Conservation (phyloP, 306 rosid species). For the Rubus parviflorus region DNA sequence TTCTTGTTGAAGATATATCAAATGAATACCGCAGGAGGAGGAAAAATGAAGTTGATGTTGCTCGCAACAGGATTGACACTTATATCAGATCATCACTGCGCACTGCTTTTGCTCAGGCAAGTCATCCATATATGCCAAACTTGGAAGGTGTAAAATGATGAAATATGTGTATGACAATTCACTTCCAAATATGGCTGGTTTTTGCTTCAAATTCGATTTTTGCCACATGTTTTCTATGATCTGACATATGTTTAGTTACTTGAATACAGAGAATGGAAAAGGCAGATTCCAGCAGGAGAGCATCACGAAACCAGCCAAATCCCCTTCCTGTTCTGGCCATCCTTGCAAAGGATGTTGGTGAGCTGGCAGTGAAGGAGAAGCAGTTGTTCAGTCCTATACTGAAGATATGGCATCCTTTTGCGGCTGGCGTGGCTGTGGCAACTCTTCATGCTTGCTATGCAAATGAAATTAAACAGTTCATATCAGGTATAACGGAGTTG, state of each 20-base stretch:
- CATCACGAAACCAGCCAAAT: constrained; percentile 82
- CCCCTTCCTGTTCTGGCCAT: constrained; percentile 88
- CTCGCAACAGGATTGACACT: constrained; percentile 88
- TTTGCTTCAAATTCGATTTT: neutral
- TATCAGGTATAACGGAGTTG: constrained; percentile 76
- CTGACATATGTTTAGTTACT: constrained; percentile 34
- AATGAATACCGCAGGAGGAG: constrained; percentile 92
- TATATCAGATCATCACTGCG: constrained; percentile 94
- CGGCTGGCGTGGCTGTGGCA: constrained; percentile 97
- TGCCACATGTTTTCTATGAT: neutral
- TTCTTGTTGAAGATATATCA: constrained; percentile 90
- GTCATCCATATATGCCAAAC: constrained; percentile 30
- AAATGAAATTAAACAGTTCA: constrained; percentile 84
- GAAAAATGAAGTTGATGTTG: constrained; percentile 81
- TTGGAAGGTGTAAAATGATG: neutral
- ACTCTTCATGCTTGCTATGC: constrained; percentile 94
- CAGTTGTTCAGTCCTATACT: constrained; percentile 85
- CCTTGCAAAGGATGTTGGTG: constrained; percentile 95
- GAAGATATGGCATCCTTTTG: constrained; percentile 92
- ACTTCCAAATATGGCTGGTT: neutral
- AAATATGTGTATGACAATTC: neutral
- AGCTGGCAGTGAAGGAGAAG: constrained; percentile 79
- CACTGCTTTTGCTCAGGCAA: constrained; percentile 98
- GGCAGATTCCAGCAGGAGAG: constrained; percentile 97
- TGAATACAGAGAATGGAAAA: constrained; percentile 83